Percentiles rank a stretch among this genome's conserved stretches.
Conservation (phyloP, 768 basidiomycete species). For the Lanmaoa rubissima region DNA sequence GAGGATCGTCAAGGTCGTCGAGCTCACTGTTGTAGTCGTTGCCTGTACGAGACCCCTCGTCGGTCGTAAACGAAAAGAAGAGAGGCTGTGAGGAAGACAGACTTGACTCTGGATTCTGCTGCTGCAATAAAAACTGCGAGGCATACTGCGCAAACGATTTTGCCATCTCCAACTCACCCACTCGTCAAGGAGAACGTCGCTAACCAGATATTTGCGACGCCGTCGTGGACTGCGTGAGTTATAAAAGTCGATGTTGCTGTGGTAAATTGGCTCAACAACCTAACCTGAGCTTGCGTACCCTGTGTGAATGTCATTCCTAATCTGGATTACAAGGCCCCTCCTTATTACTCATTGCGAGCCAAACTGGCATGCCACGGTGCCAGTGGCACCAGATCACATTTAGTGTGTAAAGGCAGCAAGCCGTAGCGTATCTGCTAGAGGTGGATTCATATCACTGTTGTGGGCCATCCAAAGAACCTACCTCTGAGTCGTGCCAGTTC, state of each 20-base stretch:
- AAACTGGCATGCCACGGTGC: too few species aligned
- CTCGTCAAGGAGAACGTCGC: conserved; percentile 17
- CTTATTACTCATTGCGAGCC: not conserved
- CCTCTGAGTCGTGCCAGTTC: not conserved
- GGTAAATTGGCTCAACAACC: conserved; percentile 21
- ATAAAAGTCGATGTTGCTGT: conserved; percentile 10
- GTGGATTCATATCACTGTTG: not conserved
- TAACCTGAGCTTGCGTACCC: conserved; percentile 23
- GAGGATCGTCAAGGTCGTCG: conserved; percentile 78
- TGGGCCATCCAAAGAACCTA: not conserved
- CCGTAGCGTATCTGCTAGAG: not conserved
- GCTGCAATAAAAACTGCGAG: conserved; percentile 73
- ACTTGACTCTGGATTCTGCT: conserved; percentile 49
- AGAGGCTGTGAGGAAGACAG: conserved; percentile 71
- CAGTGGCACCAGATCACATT: not conserved
- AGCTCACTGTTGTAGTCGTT: conserved; percentile 49
- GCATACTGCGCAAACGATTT: conserved; percentile 81
- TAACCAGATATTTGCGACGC: conserved; percentile 3
- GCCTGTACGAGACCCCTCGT: conserved; percentile 57
- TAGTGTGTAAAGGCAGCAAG: not conserved
- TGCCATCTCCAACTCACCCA: conserved; percentile 40
- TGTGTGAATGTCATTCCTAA: conserved; percentile 22
- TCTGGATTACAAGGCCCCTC: not conserved
- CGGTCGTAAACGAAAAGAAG: conserved; percentile 86
- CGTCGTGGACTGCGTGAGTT: conserved; percentile 14